A percentile compares a stretch with the other conserved stretches of the same genome.
Conservation (phyloP, 1,139 yeast species). For the Komagataea norvegica region DNA sequence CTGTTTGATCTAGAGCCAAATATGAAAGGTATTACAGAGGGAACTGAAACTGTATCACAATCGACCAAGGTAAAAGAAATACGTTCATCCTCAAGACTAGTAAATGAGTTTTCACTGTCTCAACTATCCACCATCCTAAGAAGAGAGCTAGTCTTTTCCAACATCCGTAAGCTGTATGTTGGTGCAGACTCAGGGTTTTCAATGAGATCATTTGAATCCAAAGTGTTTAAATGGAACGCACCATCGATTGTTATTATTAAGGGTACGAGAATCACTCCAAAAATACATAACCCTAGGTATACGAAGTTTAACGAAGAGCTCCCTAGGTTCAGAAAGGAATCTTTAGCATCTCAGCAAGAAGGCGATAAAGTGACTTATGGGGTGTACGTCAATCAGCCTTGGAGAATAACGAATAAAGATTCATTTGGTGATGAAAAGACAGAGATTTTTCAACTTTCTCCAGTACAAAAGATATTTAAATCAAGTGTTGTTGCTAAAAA, state of each 20-base stretch:
- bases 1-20: slow-evolving; percentile 19
- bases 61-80: slow-evolving; percentile 8
- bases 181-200: slow-evolving; percentile 77
- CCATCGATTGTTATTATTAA: slow-evolving; percentile 69
- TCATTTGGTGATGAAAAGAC: slow-evolving; percentile 63
- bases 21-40: background rate
- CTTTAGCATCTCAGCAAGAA: slow-evolving; percentile 22
- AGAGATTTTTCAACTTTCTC: slow-evolving; percentile 58
- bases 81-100: slow-evolving; percentile 26
- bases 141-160: slow-evolving; percentile 32
- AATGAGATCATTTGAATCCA: slow-evolving; percentile 78
- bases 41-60: slow-evolving; percentile 1
- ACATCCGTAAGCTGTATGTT: slow-evolving; percentile 59
- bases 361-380: slow-evolving; percentile 48
- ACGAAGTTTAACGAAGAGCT: slow-evolving; percentile 46
- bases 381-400: slow-evolving; percentile 60
- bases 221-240: slow-evolving; percentile 86
- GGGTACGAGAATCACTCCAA: slow-evolving; percentile 52
- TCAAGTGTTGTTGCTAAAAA: slow-evolving; percentile 28
- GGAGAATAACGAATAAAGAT: slow-evolving; percentile 70
- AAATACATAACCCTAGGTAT: slow-evolving; percentile 41
- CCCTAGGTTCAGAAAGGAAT: slow-evolving; percentile 43
- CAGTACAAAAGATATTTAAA: slow-evolving; percentile 54
- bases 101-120: slow-evolving; percentile 29
- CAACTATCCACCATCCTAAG: slow-evolving; percentile 32